phyloP scores from a whole-genome alignment of 1,284 basidiomycete genomes.

The Xerocomus nothofagi region DNA sequence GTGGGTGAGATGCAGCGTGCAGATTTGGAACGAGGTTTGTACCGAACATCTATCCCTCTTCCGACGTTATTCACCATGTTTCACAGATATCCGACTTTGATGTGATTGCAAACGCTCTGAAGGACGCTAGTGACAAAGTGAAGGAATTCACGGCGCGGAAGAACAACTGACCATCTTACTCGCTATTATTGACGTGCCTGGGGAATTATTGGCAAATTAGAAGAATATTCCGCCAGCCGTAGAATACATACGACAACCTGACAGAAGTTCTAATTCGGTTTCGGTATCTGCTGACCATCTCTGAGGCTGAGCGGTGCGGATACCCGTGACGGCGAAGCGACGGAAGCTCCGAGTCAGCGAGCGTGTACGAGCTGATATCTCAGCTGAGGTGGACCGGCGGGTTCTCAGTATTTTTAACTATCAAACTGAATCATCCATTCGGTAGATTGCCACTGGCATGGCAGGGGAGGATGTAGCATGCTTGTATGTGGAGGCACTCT shows the following conservation, averaged over 20 bases:
- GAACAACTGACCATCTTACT: slow-evolving; percentile 2
- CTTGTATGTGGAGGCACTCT: not conserved
- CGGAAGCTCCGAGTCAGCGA: no score
- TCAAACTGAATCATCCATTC: not conserved
- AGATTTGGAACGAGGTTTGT: slow-evolving; percentile 74
- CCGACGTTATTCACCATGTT: not conserved
- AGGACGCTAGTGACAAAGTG: slow-evolving; percentile 27
- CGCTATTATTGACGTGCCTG: not conserved
- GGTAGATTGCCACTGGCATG: not conserved
- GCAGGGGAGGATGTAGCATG: not conserved
- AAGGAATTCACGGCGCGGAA: slow-evolving; percentile 5
- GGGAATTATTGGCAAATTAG: not conserved
- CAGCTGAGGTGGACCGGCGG: not conserved
- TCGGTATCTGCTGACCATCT: not conserved
- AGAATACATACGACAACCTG: slow-evolving; percentile 3
- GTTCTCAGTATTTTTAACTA: not conserved
- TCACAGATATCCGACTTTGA: slow-evolving; percentile 36
- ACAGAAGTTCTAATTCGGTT: not conserved
- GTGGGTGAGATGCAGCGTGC: slow-evolving; percentile 72
- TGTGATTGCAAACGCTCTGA: slow-evolving; percentile 27
- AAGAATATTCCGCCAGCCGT: not conserved
- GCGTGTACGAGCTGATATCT: not conserved
- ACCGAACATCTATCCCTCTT: not conserved
- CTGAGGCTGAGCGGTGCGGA: not conserved
- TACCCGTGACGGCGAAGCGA: not conserved